phyloP scores from a whole-genome alignment of 1,284 basidiomycete genomes.

The Hypsizygus ulmarius region DNA sequence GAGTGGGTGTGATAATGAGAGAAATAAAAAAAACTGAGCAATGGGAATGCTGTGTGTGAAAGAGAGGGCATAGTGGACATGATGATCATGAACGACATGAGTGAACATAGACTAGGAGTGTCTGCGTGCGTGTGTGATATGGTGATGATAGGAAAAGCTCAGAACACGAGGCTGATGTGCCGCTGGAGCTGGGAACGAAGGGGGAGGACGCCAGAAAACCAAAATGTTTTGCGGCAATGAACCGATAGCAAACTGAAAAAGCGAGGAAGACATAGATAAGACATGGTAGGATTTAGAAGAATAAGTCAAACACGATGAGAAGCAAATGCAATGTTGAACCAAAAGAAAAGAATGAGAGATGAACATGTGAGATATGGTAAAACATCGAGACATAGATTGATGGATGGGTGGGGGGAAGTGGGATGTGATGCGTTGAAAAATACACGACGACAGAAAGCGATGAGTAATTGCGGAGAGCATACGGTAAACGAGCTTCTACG shows the following conservation, averaged over 20 bases:
- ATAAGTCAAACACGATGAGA: conserved; percentile 18
- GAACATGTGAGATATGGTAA: conserved; percentile 18
- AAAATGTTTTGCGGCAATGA: conserved; percentile 12
- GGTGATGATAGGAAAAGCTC: too few species aligned
- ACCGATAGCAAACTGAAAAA: conserved; percentile 22
- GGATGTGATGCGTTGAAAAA: conserved; percentile 19
- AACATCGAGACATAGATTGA: conserved; percentile 23
- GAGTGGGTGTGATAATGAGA: conserved; percentile 21
- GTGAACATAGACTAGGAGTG: conserved; percentile 11
- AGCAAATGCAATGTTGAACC: conserved; percentile 22
- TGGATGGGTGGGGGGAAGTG: conserved; percentile 10
- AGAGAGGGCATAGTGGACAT: conserved; percentile 16
- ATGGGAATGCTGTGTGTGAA: conserved; percentile 20
- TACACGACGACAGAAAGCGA: conserved; percentile 17
- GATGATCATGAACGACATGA: conserved; percentile 22
- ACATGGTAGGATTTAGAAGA: conserved; percentile 9
- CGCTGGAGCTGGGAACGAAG: background rate
- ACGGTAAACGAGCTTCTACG: conserved; percentile 30
- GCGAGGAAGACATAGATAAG: conserved; percentile 14
- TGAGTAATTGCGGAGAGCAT: conserved; percentile 17
- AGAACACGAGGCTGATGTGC: background rate
- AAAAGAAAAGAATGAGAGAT: conserved; percentile 21
- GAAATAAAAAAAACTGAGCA: conserved; percentile 20
- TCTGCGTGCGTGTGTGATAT: conserved; percentile 4
- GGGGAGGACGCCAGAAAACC: conserved; percentile 5